Evolutionary conservation across 306 rosid genomes (phyloP).

Genomic region (Vigna angularis): DNA sequence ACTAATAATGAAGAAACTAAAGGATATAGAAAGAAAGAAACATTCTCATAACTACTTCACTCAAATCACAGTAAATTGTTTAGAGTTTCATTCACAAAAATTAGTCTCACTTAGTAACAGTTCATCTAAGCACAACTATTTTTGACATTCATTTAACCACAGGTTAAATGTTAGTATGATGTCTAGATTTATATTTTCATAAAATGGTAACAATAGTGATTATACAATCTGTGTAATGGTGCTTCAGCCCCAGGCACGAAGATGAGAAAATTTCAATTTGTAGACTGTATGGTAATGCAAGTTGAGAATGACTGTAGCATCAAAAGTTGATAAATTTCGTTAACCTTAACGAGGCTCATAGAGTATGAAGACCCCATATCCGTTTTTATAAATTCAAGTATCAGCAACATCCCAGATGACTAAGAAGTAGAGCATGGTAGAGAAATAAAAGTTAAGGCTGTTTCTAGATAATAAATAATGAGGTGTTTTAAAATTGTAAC

Average conservation of each 20-base stretch:
- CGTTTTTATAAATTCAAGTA: slow-evolving; percentile 15
- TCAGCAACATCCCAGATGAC: slow-evolving; percentile 25
- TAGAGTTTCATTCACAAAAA: slow-evolving; percentile 6
- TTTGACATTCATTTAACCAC: too few relatives aligned
- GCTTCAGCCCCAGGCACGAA: not conserved
- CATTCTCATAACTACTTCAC: too few relatives aligned
- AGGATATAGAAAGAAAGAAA: too few relatives aligned
- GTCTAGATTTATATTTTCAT: not conserved
- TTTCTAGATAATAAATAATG: slow-evolving; percentile 37
- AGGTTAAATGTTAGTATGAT: too few relatives aligned
- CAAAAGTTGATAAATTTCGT: not conserved
- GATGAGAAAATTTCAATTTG: slow-evolving; percentile 17
- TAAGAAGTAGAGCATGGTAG: slow-evolving; percentile 23
- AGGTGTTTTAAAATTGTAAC: slow-evolving; percentile 49
- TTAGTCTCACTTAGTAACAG: not conserved
- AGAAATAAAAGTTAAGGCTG: not conserved
- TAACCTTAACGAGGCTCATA: not conserved
- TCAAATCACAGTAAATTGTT: too few relatives aligned
- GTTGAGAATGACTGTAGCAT: too few relatives aligned
- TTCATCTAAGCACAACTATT: too few relatives aligned
- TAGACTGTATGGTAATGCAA: not conserved
- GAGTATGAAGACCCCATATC: slow-evolving; percentile 27
- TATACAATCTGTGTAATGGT: slow-evolving; percentile 4
- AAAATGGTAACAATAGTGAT: not conserved
- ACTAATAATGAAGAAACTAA: too few relatives aligned